A percentile compares a stretch with the other conserved stretches of the same genome.
phyloP scores from a whole-genome alignment of 1,139 yeast genomes.

The Hemisphaericaspora xylanilytica region DNA sequence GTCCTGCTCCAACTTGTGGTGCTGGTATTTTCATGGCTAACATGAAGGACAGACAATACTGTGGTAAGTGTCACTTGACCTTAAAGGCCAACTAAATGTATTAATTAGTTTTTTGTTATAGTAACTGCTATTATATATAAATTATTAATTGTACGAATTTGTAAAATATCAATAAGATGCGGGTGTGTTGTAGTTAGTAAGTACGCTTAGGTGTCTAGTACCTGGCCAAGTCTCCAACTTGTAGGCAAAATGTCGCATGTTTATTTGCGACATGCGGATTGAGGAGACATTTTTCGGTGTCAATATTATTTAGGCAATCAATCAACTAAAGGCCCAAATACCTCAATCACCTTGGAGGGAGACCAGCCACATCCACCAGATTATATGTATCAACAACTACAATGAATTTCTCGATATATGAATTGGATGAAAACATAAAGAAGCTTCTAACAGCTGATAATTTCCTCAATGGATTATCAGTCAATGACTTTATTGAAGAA shows the following conservation, averaged over 20 bases:
- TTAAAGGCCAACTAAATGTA: constrained; percentile 55
- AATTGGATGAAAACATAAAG: constrained; percentile 70
- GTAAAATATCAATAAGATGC: constrained; percentile 3
- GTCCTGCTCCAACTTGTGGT: constrained; percentile 92
- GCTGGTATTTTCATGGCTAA: constrained; percentile 99
- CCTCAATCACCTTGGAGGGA: too few species aligned
- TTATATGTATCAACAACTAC: not conserved
- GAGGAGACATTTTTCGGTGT: too few species aligned
- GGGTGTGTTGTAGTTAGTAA: too few species aligned
- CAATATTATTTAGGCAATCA: not conserved
- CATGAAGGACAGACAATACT: constrained; percentile 99
- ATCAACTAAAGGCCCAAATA: too few species aligned
- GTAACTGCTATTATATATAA: constrained; percentile 3
- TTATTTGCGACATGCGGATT: too few species aligned
- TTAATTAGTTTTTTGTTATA: constrained; percentile 1
- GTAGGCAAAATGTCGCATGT: too few species aligned
- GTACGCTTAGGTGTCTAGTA: too few species aligned
- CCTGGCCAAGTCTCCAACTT: too few species aligned
- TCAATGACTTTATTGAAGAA: constrained; percentile 80
- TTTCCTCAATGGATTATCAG: constrained; percentile 67
- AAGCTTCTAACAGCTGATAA: constrained; percentile 66
- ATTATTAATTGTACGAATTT: constrained; percentile 1
- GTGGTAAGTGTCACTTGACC: constrained; percentile 99
- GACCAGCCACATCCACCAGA: too few species aligned
- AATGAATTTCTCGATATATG: constrained; percentile 47